Percentiles rank a stretch among this genome's conserved stretches.
Evolutionary conservation across 129 eudicot genomes (phyloP).

Genomic region (Flaveria trinervia): DNA sequence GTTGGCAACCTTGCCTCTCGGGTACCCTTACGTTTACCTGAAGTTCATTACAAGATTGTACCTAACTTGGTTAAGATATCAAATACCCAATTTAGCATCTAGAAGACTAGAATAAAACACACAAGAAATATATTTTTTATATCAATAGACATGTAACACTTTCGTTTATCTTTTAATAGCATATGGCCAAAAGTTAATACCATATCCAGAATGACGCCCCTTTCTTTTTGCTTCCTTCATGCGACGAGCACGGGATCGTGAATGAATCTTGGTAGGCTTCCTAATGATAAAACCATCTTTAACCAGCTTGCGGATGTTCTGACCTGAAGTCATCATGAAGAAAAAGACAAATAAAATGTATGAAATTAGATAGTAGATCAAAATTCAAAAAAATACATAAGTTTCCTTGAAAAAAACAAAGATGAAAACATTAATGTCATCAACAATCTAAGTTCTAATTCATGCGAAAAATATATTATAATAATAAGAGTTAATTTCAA

Average conservation of each 20-base stretch:
- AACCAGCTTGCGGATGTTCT: constrained; percentile 79
- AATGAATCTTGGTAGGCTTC: constrained; percentile 89
- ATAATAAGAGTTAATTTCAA: too few species aligned
- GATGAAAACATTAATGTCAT: not conserved
- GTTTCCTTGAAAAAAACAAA: not conserved
- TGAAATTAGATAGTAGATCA: not conserved
- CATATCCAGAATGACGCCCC: constrained; percentile 98
- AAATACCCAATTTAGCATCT: not conserved
- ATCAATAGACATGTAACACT: not conserved
- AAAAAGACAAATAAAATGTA: not conserved
- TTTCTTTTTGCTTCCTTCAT: constrained; percentile 91
- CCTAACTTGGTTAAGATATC: not conserved
- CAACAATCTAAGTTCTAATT: not conserved
- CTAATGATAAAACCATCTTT: constrained; percentile 90
- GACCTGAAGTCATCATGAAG: constrained; percentile 46
- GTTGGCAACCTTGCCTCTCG: constrained; percentile 96
- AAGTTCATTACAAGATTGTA: not conserved
- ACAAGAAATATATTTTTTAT: not conserved
- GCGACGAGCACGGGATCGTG: constrained; percentile 86
- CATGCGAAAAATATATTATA: not conserved
- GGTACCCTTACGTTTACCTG: constrained; percentile 95
- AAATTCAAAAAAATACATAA: not conserved
- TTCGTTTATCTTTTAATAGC: not conserved
- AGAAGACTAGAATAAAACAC: not conserved
- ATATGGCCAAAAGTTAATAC: constrained; percentile 23